Evolutionary conservation across 306 rosid genomes (phyloP), one percentile per base, ranked within the genome.

Genomic region (Luffa aegyptiaca): DNA sequence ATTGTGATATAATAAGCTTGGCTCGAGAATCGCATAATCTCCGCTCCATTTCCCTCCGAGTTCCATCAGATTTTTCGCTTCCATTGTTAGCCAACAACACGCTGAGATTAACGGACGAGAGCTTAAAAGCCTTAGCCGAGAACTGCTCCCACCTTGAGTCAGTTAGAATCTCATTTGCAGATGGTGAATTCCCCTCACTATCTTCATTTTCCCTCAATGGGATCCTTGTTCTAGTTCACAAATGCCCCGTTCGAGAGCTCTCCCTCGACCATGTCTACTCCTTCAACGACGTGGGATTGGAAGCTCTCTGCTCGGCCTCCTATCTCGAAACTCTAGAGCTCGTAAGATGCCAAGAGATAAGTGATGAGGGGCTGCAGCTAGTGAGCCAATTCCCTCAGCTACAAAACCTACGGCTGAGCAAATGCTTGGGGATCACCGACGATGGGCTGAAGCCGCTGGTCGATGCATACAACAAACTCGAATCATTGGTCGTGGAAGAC

Each of bases 11-110:
- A 33, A 86, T 92, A 69, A 81, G 84, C 74, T 80, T 94, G 71
- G 93, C 98, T 31, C 84, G 80, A 80, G 88, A 87, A 52, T 89
- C 97, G 48, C 87, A 80, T 35, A 83, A 87, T 46, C 93, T 94
- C 42, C 86, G 87, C 18, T 89, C 93, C 12, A 88, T 94, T 78
- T 90, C 90, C 11, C 85, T 92, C 16, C 85, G 94, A 55, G 88
- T 94, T 84, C 98, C 97, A 6, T 90, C 93, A 3, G 98, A 94
- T 84, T 94, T 90, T 86, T 87, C 97, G 3, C 88, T 94, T 53
- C 93, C 98, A 8, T 83, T 89, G 58, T 81, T 87, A 83, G 82
- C 85, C 66, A 86, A 89, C 42, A 90, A 90, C 72, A 88, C 90
- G 0, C 74, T 90, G 84, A 85, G 92, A 64, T 82, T 94, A 86